Percentiles rank a stretch among this genome's conserved stretches.
phyloP scores from a whole-genome alignment of 2,329 filamentous ascomycete genomes.

The Diaporthe capsici region DNA sequence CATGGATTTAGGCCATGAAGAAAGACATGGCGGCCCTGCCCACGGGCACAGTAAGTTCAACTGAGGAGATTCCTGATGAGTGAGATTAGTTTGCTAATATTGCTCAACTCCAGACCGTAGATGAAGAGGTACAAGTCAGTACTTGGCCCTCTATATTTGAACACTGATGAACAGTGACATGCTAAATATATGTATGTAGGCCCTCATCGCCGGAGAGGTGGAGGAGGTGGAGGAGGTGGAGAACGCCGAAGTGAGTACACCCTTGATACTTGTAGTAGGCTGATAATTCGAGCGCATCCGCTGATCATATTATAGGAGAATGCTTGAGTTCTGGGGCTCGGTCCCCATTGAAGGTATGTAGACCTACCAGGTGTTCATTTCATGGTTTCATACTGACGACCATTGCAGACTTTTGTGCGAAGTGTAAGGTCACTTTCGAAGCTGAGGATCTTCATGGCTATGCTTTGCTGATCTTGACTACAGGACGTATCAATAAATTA shows the following conservation, averaged over 20 bases:
- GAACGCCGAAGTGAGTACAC: not conserved
- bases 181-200: not conserved
- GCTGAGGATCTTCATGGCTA: no score
- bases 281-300: no score
- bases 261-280: no score
- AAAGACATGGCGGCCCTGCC: not conserved
- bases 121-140: not conserved
- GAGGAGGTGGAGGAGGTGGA: not conserved
- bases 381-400: no score
- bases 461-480: no score
- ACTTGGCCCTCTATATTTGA: not conserved
- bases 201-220: not conserved
- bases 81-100: not conserved
- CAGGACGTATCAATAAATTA: no score
- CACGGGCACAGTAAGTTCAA: not conserved
- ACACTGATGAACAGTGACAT: not conserved
- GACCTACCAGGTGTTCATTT: no score
- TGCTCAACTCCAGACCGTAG: not conserved
- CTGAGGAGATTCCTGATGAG: not conserved
- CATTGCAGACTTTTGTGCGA: no score
- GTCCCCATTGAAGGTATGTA: no score
- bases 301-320: no score
- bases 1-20: not conserved
- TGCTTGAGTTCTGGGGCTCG: no score
- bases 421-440: no score